Evolutionary conservation across 345 rosid genomes (phyloP), one percentile per base, ranked within the genome.

Genomic region (Syzygium aqueum): DNA sequence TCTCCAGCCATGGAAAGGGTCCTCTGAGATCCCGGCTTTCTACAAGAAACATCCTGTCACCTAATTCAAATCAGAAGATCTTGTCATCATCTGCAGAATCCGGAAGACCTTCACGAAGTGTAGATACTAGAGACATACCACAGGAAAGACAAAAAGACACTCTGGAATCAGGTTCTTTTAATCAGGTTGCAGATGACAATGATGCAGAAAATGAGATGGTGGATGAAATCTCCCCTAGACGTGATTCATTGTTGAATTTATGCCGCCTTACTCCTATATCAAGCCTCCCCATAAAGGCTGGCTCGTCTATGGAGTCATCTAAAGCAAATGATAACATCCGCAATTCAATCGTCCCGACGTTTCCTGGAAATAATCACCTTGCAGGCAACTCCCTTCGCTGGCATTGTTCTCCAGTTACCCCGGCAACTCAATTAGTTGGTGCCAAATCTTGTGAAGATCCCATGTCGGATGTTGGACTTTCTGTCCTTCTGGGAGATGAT

Each of bases 1-100:
- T 84, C 51, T 87, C 77, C 84, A 92, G 94, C 86, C 92, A 89
- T 77, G 92, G 90, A 51, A 93, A 91, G 89, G 92, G 89, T 78
- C 88, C 87, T n/a, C 87, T 89, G 54, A 90, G 87, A 85, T 89
- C 95, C 53, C 86, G 46, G 80, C 43, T 89, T 53, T 80, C 85
- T 90, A 59, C 89, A 43, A 91, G 82, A 89, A 88, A 86, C 84
- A 87, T 89, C 49, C 88, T 88, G 40, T 92, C 92, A 17, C 90
- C 91, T 0, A 90, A 88, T 77, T 90, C 93, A 67, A 93, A 90
- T 85, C 61, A 89, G 59, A 77, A 90, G 49, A 86, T 87, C 53
- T 84, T 86, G 86, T 84, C 82, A 33, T 73, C 90, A 56, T 87
- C 94, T 86, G 87, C 88, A 46, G 91, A 88, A 56, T 52, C 91